Conservation (phyloP, 31 red algal species). For the Endocladia muricata region DNA sequence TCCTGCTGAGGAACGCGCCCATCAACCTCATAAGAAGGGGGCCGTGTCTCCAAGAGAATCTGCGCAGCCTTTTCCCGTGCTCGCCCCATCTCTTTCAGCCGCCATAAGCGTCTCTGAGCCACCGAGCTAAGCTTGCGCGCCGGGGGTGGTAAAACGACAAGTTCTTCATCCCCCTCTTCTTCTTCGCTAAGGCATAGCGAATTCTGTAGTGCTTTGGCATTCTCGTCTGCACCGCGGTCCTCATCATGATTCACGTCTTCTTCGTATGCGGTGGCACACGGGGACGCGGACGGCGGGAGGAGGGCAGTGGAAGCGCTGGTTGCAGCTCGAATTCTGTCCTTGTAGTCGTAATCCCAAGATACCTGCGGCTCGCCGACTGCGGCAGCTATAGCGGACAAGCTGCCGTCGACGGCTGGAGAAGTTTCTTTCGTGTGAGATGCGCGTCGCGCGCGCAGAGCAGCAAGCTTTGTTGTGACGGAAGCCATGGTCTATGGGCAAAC, state of each 20-base stretch:
- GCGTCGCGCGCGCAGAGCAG: slow-evolving; percentile 24
- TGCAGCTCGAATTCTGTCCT: not conserved
- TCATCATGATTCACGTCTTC: too few species aligned
- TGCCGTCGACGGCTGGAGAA: not conserved
- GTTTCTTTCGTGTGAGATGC: not conserved
- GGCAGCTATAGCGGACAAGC: not conserved
- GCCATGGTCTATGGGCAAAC: not conserved
- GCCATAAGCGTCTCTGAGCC: slow-evolving; percentile 22
- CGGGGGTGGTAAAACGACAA: slow-evolving; percentile 19
- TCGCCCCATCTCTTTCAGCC: not conserved
- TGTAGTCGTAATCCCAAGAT: slow-evolving; percentile 23
- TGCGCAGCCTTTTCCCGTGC: slow-evolving; percentile 14
- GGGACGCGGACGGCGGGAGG: not conserved
- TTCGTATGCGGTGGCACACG: too few species aligned
- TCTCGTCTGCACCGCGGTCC: too few species aligned
- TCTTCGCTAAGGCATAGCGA: not conserved
- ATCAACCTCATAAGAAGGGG: not conserved
- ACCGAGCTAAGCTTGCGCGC: slow-evolving; percentile 5
- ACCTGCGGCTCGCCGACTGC: slow-evolving; percentile 3
- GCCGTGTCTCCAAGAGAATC: not conserved
- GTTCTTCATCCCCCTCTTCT: not conserved
- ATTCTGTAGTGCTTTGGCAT: not conserved
- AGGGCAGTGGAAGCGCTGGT: not conserved
- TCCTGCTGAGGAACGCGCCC: too few species aligned
- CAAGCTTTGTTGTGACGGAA: slow-evolving; percentile 15